Evolutionary conservation across 805 yeast genomes (phyloP).

Genomic region (Yarrowia sp.): DNA sequence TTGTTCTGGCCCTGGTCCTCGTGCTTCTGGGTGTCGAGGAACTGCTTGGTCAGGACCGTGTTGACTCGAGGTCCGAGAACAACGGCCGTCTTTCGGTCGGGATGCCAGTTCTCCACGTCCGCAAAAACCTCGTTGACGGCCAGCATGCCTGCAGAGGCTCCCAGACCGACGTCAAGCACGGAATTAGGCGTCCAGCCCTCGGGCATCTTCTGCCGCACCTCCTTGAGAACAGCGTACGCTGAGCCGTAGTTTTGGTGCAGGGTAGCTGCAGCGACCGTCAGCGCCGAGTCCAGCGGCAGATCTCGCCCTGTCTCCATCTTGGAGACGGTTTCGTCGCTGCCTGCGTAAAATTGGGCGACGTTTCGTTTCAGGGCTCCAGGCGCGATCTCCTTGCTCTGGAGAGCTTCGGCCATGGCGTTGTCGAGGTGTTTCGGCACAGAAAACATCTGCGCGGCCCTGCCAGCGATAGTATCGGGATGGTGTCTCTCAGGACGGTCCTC

Average conservation of each 20-base stretch:
- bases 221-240: slow-evolving; percentile 60
- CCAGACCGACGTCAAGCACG: slow-evolving; percentile 78
- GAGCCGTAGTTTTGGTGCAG: slow-evolving; percentile 81
- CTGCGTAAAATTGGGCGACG: slow-evolving; percentile 53
- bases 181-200: slow-evolving; percentile 57
- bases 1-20: slow-evolving; percentile 23
- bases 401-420: background rate
- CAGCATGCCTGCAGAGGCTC: slow-evolving; percentile 89
- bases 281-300: background rate
- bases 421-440: background rate
- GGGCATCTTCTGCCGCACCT: slow-evolving; percentile 54
- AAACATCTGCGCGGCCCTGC: background rate
- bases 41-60: slow-evolving; percentile 80
- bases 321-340: background rate
- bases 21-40: slow-evolving; percentile 62
- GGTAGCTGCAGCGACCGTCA: slow-evolving; percentile 50
- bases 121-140: slow-evolving; percentile 85
- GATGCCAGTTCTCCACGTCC: slow-evolving; percentile 45
- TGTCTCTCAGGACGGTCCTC: background rate
- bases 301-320: background rate
- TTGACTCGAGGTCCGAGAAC: slow-evolving; percentile 55
- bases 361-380: slow-evolving; percentile 65
- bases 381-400: slow-evolving; percentile 30
- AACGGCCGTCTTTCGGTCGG: slow-evolving; percentile 66
- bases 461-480: slow-evolving; percentile 6